Base-by-base conservation (phyloP, 164 flowering plant species). In the Platanus orientalis region DNA sequence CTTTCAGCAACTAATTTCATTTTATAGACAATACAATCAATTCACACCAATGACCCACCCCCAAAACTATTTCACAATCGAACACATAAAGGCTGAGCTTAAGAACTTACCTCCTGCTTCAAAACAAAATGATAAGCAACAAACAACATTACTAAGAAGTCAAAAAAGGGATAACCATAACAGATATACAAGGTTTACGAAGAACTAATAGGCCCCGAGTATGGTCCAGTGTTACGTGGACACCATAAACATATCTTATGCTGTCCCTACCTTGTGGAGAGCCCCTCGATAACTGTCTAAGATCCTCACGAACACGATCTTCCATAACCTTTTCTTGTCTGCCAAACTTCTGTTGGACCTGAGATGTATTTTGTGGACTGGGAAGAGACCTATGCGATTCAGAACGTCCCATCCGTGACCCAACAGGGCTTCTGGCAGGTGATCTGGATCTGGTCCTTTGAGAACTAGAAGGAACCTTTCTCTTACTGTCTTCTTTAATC, bases 31-130 rank as follows among this genome's bases (percentile, higher is more conserved):
- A 77, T 73, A 82, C 78, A 60, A 70, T 75, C 76, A 76, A 72
- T 76, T 78, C 78, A 78, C 2, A 19, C 49, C 49, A 17, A 45
- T 45, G 78, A 83, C 68, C 79, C 84, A 84, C 72, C 71, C 78
- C 64, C 49, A 79, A 75, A 75, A 79, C 63, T 70, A 85, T 86
- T 78, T 85, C 88, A 82, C 80, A 79, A 74, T 77, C 80, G 79
- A 68, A 87, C 82, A 82, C 70, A 81, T 65, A 81, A 80, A 67
- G 72, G 89, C 84, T 80, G 86, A 80, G 81, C 42, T 65, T 69
- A 82, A 76, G 76, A 79, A 82, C 99, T 91, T 89, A 91, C 97
- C 99, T 89, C 86, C 86, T 77, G 88, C 93, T 86, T 93, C 92
- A 86, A 81, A 73, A 75, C 49, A 68, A 76, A 74, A 68, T 45